phyloP scores from a whole-genome alignment of 148 eudicot species.

The Euryodendron excelsum region DNA sequence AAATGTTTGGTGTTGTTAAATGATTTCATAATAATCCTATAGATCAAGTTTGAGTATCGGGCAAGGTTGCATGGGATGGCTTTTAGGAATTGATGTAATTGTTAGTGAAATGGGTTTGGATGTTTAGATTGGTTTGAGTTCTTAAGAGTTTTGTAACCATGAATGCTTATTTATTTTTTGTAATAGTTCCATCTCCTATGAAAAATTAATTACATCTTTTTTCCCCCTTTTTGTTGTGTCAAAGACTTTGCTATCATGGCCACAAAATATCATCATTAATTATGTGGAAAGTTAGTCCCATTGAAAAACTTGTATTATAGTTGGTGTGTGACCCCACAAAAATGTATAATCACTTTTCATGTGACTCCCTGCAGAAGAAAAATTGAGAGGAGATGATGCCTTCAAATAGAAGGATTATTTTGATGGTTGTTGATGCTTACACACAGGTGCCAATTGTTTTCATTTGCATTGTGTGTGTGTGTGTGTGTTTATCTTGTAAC shows the following conservation, averaged over 20 bases:
- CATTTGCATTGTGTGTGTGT: not conserved
- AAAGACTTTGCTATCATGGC: not conserved
- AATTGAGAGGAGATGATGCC: slow-evolving; percentile 79
- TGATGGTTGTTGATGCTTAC: slow-evolving; percentile 77
- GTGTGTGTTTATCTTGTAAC: too few relatives aligned
- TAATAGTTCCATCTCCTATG: not conserved
- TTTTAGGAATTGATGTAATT: not conserved
- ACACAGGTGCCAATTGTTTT: slow-evolving; percentile 51
- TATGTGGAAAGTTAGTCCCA: not conserved
- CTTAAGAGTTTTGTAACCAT: not conserved
- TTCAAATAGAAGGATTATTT: slow-evolving; percentile 62
- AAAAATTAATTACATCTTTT: not conserved
- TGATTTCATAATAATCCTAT: not conserved
- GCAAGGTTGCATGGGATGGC: not conserved
- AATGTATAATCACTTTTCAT: slow-evolving; percentile 29
- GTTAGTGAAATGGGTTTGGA: not conserved
- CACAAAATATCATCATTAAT: not conserved
- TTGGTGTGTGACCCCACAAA: not conserved
- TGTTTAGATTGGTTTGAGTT: not conserved
- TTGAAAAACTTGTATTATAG: not conserved
- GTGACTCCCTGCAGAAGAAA: slow-evolving; percentile 83
- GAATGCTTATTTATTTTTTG: not conserved
- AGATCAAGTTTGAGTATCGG: not conserved
- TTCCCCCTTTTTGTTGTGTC: not conserved
- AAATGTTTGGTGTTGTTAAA: not conserved